Evolutionary conservation across 108 stramenopile species (phyloP).

Genomic region (Discostella stelligeroides): DNA sequence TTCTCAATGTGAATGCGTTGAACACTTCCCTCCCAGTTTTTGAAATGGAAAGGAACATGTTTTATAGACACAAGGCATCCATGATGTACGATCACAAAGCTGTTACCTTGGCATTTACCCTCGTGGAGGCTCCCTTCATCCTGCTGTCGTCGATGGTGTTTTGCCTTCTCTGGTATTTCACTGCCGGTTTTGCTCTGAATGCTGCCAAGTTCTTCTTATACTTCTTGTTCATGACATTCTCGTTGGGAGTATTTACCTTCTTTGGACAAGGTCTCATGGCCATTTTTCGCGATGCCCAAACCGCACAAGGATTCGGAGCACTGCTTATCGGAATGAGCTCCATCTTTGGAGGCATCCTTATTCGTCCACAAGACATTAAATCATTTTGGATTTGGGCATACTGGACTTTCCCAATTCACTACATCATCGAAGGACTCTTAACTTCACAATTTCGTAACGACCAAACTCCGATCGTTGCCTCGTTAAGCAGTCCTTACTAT

Average conservation of each 20-base stretch:
- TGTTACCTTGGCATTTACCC: constrained; percentile 51
- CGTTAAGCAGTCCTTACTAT: constrained; percentile 53
- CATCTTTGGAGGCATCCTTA: constrained; percentile 68
- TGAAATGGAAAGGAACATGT: constrained; percentile 81
- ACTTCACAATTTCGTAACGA: constrained; percentile 61
- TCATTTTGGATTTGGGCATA: constrained; percentile 61
- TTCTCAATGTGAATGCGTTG: constrained; percentile 60
- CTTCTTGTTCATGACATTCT: constrained; percentile 43
- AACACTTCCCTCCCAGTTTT: constrained; percentile 67
- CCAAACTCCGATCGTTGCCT: no score
- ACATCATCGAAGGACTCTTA: constrained; percentile 63
- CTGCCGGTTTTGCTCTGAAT: constrained; percentile 49
- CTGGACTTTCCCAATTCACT: constrained; percentile 57
- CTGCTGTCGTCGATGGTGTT: constrained; percentile 54
- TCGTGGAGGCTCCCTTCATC: constrained; percentile 69
- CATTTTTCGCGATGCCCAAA: constrained; percentile 52
- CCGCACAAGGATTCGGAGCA: constrained; percentile 57
- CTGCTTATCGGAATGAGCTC: constrained; percentile 52
- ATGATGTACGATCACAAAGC: constrained; percentile 62
- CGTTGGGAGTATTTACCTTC: constrained; percentile 44
- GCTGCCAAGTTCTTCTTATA: constrained; percentile 67
- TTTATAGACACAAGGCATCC: constrained; percentile 73
- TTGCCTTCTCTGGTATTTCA: constrained; percentile 58
- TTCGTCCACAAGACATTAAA: constrained; percentile 57
- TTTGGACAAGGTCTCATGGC: constrained; percentile 60